A percentile compares a stretch with the other conserved stretches of the same genome.
Conservation (phyloP, 2,329 filamentous ascomycete species). For the Nemania bipapillata region DNA sequence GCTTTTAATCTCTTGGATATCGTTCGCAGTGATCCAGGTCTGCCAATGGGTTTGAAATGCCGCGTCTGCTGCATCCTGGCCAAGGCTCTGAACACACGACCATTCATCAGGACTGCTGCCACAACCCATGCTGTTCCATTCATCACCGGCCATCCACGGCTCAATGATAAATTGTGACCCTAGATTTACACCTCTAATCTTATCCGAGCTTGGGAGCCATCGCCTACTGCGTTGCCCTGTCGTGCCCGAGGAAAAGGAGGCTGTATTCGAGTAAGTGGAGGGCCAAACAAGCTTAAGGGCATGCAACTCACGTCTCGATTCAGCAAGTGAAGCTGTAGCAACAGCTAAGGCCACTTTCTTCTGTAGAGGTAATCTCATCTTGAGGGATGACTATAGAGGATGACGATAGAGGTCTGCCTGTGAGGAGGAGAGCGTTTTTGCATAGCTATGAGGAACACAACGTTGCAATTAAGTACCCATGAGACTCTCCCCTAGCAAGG, state of each 20-base stretch:
- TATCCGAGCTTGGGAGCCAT: conserved; percentile 35
- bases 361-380: conserved; percentile 22
- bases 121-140: conserved; percentile 62
- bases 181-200: conserved; percentile 60
- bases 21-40: conserved; percentile 58
- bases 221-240: conserved; percentile 8
- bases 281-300: neutral
- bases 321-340: conserved; percentile 21
- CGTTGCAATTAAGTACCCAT: neutral
- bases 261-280: conserved; percentile 10
- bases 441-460: neutral
- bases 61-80: conserved; percentile 58
- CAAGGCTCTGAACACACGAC: conserved; percentile 59
- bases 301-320: conserved; percentile 27
- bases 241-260: conserved; percentile 3
- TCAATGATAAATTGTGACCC: conserved; percentile 63
- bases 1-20: conserved; percentile 58
- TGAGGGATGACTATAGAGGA: neutral
- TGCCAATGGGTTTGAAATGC: conserved; percentile 61
- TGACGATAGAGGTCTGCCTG: neutral
- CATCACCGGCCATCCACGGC: conserved; percentile 59
- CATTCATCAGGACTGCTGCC: conserved; percentile 57
- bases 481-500: neutral
- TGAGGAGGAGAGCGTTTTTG: neutral
- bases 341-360: conserved; percentile 20